These are phyloP conservation scores for Pythium rhizo-oryzae DNA, from an alignment of 352 stramenopile species.

Conservation along the genomic window DNA sequence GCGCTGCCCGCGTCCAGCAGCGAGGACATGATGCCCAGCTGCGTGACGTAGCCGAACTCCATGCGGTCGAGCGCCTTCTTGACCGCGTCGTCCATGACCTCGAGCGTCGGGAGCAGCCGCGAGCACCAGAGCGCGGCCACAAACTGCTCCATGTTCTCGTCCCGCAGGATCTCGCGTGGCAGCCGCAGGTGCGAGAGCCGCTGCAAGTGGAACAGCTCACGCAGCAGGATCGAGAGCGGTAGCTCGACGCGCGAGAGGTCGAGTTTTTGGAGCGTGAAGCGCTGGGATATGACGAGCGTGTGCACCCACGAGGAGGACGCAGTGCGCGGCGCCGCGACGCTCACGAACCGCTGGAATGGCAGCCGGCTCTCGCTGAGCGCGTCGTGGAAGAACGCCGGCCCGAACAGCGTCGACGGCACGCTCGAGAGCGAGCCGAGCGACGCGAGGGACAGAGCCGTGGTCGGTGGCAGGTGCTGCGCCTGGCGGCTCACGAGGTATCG, in stretches of 20 bases:
- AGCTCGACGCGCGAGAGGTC: constrained; percentile 60
- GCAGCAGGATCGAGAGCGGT: constrained; percentile 65
- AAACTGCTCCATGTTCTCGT: constrained; percentile 79
- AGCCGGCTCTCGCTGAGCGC: constrained; percentile 54
- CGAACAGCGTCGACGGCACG: constrained; percentile 36
- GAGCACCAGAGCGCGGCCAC: constrained; percentile 63
- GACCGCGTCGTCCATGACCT: constrained; percentile 62
- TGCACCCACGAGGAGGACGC: constrained; percentile 70
- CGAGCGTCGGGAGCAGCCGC: constrained; percentile 48
- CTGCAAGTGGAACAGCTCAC: constrained; percentile 52
- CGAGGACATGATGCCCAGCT: constrained; percentile 73
- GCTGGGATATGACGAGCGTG: constrained; percentile 51
- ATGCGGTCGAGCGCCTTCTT: constrained; percentile 67
- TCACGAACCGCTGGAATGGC: constrained; percentile 60
- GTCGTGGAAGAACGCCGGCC: constrained; percentile 45
- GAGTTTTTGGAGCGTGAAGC: constrained; percentile 58
- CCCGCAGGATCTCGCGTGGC: constrained; percentile 58
- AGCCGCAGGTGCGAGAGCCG: constrained; percentile 67
- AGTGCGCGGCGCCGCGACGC: constrained; percentile 50
- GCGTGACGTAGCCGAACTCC: constrained; percentile 66
- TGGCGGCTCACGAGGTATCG: constrained; percentile 18
- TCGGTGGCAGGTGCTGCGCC: not conserved
- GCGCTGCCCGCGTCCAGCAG: constrained; percentile 36
- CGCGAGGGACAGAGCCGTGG: not conserved
- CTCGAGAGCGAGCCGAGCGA: not conserved